Evolutionary conservation across 257 asterid species (phyloP), one percentile per base, ranked within the genome.

Genomic region (Galeopsis tetrahit): DNA sequence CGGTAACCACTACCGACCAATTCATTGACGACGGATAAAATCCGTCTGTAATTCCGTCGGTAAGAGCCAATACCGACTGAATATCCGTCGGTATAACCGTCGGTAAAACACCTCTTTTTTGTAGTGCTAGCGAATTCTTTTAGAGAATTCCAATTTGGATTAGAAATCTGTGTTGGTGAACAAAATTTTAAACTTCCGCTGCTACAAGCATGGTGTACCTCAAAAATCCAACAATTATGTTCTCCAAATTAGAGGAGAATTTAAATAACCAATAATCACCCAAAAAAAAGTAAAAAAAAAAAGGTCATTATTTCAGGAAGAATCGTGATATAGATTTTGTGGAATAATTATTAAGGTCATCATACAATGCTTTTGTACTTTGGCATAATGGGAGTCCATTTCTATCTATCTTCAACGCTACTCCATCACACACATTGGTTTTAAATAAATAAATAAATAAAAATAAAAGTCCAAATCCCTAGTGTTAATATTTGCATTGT

Each of bases 371-470:
- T 49, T 15, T 61, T 36, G 10, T 63, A 63, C 10, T 69, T 57
- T 57, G 40, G 44, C 63, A 58, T 33, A 21, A 21, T 21, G 28
- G 28, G 28, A 21, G 28, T 21, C 28, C 28, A 35, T 57, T 11
- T 53, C 2, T 57, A 57, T 40, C 28, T 42, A 76, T 74, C 82
- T 85, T 82, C 76, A 69, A 82, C 77, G 79, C 51, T 57, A 81
- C 82, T 75, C 78, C 55, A 80, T 46, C 68, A 44, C 40, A 48
- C 68, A 44, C 40, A 48, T 17, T 40, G 48, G 59, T 33, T 28
- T 56, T 56, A 56, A 28, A 28, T 59, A 32, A 67, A 15, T 59
- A 32, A 67, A 15, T 58, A 10, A 65, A 38, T 39, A 31, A 35
- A 15, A 32, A 7, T 21, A 8, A 11, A 48, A 10, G 5, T 31